Evolutionary conservation across 2,329 filamentous ascomycete species (phyloP).

Genomic region (Seiridium unicorne): DNA sequence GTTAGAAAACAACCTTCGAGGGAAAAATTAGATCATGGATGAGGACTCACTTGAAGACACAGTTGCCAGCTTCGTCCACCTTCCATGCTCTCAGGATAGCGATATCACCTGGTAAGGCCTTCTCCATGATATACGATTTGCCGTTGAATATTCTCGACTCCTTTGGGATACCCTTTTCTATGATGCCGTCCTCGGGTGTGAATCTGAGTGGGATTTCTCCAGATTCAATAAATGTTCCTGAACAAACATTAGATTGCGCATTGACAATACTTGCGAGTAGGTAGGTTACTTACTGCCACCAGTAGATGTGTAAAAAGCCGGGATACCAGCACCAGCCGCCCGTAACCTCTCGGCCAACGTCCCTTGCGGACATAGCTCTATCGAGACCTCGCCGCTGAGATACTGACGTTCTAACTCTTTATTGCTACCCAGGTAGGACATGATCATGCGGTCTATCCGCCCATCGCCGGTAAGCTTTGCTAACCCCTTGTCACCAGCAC

Average conservation of each 20-base stretch:
- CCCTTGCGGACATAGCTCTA: slow-evolving; percentile 76
- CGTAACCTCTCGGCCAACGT: slow-evolving; percentile 71
- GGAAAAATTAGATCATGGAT: not conserved
- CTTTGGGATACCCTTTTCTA: slow-evolving; percentile 63
- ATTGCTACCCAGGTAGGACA: slow-evolving; percentile 76
- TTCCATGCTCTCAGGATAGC: slow-evolving; percentile 77
- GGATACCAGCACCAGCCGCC: slow-evolving; percentile 73
- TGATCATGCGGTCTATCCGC: slow-evolving; percentile 69
- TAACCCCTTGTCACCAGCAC: slow-evolving; percentile 66
- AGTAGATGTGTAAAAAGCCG: slow-evolving; percentile 78
- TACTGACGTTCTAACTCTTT: slow-evolving; percentile 75
- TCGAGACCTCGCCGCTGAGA: slow-evolving; percentile 68
- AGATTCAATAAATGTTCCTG: slow-evolving; percentile 64
- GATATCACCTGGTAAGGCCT: slow-evolving; percentile 71
- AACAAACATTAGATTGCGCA: not conserved
- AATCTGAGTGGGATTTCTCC: slow-evolving; percentile 67
- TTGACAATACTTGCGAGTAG: not conserved
- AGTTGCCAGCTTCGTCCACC: slow-evolving; percentile 75
- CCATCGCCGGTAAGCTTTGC: slow-evolving; percentile 67
- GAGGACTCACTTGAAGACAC: slow-evolving; percentile 64
- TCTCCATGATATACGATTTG: slow-evolving; percentile 74
- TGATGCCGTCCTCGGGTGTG: slow-evolving; percentile 51
- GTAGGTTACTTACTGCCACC: slow-evolving; percentile 53
- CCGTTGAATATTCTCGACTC: slow-evolving; percentile 74
- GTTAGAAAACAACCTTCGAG: not conserved